Percentiles rank a stretch among this genome's conserved stretches.
Evolutionary conservation across 305 asterid genomes (phyloP).

Genomic region (Rubia tinctorum): DNA sequence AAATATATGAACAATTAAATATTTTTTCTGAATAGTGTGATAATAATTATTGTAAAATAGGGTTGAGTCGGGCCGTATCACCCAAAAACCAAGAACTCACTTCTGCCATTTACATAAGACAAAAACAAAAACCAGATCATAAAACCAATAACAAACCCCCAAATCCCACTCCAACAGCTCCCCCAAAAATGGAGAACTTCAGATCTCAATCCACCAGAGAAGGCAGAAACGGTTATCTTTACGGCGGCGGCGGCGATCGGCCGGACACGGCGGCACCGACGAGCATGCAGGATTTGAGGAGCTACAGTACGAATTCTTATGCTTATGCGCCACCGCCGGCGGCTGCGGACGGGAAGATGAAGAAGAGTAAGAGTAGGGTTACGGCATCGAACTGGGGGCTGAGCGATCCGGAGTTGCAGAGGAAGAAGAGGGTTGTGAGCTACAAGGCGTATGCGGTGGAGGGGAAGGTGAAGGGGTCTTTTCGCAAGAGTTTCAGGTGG

Average conservation of each 20-base stretch:
- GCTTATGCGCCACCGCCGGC: slow-evolving; percentile 25
- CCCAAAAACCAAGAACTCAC: slow-evolving; percentile 3
- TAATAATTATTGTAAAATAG: no score
- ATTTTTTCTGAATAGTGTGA: no score
- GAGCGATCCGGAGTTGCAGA: slow-evolving; percentile 66
- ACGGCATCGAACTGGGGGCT: slow-evolving; percentile 40
- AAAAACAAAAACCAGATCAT: neutral
- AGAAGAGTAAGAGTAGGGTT: slow-evolving; percentile 47
- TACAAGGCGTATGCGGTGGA: slow-evolving; percentile 68
- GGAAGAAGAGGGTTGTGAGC: slow-evolving; percentile 74
- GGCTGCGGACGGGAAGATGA: slow-evolving; percentile 38
- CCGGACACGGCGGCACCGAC: slow-evolving; percentile 23
- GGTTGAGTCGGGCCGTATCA: no score
- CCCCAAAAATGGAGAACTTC: slow-evolving; percentile 38
- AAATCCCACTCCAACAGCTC: no score
- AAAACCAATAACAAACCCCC: neutral
- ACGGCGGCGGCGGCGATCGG: neutral
- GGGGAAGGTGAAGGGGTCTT: slow-evolving; percentile 21
- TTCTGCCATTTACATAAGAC: neutral
- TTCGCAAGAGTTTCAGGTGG: slow-evolving; percentile 47
- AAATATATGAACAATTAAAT: no score
- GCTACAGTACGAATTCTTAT: slow-evolving; percentile 50
- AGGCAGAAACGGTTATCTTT: slow-evolving; percentile 24
- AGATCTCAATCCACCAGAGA: slow-evolving; percentile 71
- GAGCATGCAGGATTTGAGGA: slow-evolving; percentile 57